Base-by-base conservation (phyloP, 768 basidiomycete species). In the Leccinum obscurum region DNA sequence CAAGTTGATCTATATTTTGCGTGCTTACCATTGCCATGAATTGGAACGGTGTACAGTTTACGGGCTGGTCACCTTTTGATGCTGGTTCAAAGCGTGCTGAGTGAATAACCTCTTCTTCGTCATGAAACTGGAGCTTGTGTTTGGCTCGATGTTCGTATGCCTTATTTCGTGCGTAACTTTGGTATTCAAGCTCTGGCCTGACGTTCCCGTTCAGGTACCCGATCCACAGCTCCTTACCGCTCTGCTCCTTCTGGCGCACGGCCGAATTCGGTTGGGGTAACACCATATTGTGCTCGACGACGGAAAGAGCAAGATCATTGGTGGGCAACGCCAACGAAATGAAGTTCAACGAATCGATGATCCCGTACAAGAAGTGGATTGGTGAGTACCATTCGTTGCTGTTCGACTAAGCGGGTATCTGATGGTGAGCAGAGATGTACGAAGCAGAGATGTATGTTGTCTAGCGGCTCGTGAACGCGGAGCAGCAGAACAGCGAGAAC, bases 271-370 rank as follows among this genome's bases (percentile, higher is more conserved):
- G 82, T 70, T 87, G 84, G 83, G 81, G 85, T 77, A 26, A 26
- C 26, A 26, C 26, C 26, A 26, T 72, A 64, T 86, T 34, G 86
- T 88, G 50, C 80, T 87, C 32, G 85, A 86, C 39, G 87, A 88
- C 68, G 87, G 88, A 56, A 80, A 78, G 64, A 80, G 80, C 69
- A 88, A 88, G 71, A 77, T 88, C 56, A 72, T 87, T 52, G 51
- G 14, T 5, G 41, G 32, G 41, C 15, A 65, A 64, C 5, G 81
- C 78, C 54, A 85, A 84, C 53, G 89, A 89, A 24, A 87, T 89
- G 72, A 85, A 83, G 61, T 90, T 87, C 77, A 85, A 86, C 65
- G 89, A 90, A 54, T 85, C 82, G 30, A 87, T 88, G 84, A 89
- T 90, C 58, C 88, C 88, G 5, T 80, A 89, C 69, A 85, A 85